phyloP scores from a whole-genome alignment of 2,329 filamentous ascomycete species.

The Tolypocladium capitatum region DNA sequence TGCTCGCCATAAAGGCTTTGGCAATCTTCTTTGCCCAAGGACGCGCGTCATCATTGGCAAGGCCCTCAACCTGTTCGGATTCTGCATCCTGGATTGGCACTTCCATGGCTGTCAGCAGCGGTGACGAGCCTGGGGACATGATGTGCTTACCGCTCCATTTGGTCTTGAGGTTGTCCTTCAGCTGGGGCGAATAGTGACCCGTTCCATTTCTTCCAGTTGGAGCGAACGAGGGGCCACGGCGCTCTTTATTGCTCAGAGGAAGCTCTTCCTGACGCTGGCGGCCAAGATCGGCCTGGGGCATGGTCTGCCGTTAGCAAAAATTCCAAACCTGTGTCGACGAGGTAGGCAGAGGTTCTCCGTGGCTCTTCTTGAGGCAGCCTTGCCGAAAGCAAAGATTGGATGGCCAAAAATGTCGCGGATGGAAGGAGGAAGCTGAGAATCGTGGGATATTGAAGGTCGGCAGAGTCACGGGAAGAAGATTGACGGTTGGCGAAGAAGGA shows the following conservation, averaged over 20 bases:
- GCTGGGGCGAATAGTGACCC: constrained; percentile 3
- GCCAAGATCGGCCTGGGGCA: constrained; percentile 10
- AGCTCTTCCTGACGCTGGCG: constrained; percentile 11
- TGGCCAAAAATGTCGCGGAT: not conserved
- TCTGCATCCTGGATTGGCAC: constrained; percentile 10
- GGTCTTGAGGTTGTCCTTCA: constrained; percentile 5
- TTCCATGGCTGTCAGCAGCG: constrained; percentile 1
- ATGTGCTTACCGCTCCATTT: constrained; percentile 8
- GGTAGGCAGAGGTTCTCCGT: not conserved
- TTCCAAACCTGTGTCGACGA: not conserved
- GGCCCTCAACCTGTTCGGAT: constrained; percentile 10
- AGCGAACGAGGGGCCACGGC: constrained; percentile 6
- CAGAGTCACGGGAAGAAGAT: not conserved
- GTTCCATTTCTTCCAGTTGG: constrained; percentile 3
- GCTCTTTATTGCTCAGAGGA: constrained; percentile 6
- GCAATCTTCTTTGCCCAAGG: constrained; percentile 9
- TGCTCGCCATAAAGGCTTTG: constrained; percentile 1
- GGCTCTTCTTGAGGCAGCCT: not conserved
- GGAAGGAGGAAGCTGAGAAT: not conserved
- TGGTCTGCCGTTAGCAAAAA: not conserved
- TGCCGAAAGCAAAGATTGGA: too few species aligned
- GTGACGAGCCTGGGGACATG: too few species aligned
- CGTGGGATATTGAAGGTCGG: not conserved
- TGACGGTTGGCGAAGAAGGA: not conserved
- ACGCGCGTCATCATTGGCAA: constrained; percentile 7